Evolutionary conservation across 192 early-diverging fungal species (phyloP).

Genomic region (Dimargaris cristalligena): DNA sequence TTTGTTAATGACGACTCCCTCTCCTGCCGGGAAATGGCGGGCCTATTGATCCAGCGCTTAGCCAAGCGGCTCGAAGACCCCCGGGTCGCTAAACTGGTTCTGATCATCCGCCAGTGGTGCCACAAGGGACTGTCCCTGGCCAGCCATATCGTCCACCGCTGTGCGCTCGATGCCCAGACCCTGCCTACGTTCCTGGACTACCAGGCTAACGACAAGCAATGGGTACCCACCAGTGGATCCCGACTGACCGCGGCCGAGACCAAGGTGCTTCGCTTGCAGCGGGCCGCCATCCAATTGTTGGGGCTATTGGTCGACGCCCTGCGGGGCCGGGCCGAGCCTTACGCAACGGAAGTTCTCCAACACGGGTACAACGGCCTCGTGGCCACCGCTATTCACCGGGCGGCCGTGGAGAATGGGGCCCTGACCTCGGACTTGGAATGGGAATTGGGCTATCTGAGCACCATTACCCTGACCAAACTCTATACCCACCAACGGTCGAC

Average conservation of each 20-base stretch:
- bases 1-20: slow-evolving; percentile 85
- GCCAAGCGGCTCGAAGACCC: slow-evolving; percentile 40
- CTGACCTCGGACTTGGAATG: slow-evolving; percentile 32
- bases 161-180: no score
- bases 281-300: slow-evolving; percentile 68
- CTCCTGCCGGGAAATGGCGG: slow-evolving; percentile 82
- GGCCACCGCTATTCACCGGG: background rate
- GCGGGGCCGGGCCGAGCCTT: slow-evolving; percentile 37
- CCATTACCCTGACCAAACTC: slow-evolving; percentile 60
- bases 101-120: no score
- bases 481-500: slow-evolving; percentile 31
- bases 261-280: slow-evolving; percentile 48
- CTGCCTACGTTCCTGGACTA: no score
- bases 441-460: slow-evolving; percentile 71
- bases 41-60: slow-evolving; percentile 48
- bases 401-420: slow-evolving; percentile 13
- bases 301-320: slow-evolving; percentile 69
- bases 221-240: no score
- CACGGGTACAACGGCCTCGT: background rate
- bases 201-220: no score
- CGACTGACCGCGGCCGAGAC: no score
- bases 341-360: background rate
- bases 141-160: no score
- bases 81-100: slow-evolving; percentile 31
- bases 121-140: no score